These are phyloP conservation scores for Luffa aegyptiaca DNA, from an alignment of 306 rosid genomes.

Conservation along the genomic window DNA sequence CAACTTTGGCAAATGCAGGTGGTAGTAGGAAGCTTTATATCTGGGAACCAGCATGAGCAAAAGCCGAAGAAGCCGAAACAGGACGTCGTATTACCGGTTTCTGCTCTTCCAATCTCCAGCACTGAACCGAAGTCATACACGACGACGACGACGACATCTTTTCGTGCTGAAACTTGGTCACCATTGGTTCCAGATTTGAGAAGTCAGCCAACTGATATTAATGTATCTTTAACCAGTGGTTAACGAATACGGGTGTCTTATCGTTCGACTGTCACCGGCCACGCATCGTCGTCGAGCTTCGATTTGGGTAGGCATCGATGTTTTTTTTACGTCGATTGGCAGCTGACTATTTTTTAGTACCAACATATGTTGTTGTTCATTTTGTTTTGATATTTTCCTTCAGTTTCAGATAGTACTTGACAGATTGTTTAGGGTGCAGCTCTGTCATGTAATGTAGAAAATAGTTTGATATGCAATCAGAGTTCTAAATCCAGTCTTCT, in stretches of 20 bases:
- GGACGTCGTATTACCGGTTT: conserved; percentile 35
- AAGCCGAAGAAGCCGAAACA: conserved; percentile 61
- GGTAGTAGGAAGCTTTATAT: conserved; percentile 84
- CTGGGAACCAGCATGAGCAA: conserved; percentile 82
- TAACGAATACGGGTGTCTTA: not conserved
- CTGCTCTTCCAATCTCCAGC: conserved; percentile 46
- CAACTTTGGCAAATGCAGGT: conserved; percentile 30
- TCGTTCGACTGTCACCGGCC: conserved; percentile 20
- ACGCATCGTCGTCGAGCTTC: conserved; percentile 19
- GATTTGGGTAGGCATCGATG: not conserved
- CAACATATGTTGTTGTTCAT: conserved; percentile 8
- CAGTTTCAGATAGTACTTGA: conserved; percentile 21
- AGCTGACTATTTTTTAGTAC: conserved; percentile 13
- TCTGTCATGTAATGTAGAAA: conserved; percentile 30
- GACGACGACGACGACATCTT: conserved; percentile 38
- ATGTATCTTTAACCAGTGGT: conserved; percentile 54
- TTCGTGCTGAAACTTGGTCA: conserved; percentile 70
- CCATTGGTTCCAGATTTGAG: conserved; percentile 43
- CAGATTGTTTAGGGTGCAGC: conserved; percentile 21
- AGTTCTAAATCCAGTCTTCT: conserved; percentile 19
- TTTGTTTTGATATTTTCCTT: conserved; percentile 1
- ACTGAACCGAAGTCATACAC: conserved; percentile 50
- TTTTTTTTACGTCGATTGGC: not conserved
- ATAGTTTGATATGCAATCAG: conserved; percentile 28
- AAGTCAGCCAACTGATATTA: conserved; percentile 57